Conservation (phyloP, 2,329 filamentous ascomycete genomes). For the Ophiostoma ulmi region DNA sequence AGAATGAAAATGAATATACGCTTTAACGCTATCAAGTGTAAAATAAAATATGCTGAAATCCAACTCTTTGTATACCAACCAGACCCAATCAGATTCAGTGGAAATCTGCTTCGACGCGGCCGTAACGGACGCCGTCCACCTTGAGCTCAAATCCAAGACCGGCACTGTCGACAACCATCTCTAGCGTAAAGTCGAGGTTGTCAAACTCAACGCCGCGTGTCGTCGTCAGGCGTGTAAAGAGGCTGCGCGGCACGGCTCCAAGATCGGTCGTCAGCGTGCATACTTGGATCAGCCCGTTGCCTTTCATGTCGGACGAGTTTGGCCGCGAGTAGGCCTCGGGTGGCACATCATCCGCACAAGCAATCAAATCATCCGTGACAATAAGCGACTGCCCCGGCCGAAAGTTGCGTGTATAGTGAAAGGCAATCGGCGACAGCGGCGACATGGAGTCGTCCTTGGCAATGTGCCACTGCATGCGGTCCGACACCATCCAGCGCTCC, state of each 20-base stretch:
- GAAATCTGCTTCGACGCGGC: constrained; percentile 72
- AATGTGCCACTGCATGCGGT: constrained; percentile 83
- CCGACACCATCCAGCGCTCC: constrained; percentile 78
- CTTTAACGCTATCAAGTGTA: neutral
- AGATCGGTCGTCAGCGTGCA: constrained; percentile 78
- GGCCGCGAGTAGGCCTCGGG: constrained; percentile 50
- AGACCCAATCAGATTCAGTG: constrained; percentile 43
- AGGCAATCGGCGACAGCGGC: constrained; percentile 67
- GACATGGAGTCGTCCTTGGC: constrained; percentile 73
- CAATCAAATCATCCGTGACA: constrained; percentile 75
- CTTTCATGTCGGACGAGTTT: neutral
- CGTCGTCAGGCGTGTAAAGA: constrained; percentile 72
- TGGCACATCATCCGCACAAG: constrained; percentile 64
- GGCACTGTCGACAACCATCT: constrained; percentile 77
- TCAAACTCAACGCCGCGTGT: constrained; percentile 77
- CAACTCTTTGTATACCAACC: neutral
- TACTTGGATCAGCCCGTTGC: constrained; percentile 58
- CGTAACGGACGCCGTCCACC: constrained; percentile 72
- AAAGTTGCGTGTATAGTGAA: constrained; percentile 84
- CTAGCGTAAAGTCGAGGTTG: constrained; percentile 74
- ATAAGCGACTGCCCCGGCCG: constrained; percentile 69
- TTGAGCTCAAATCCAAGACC: constrained; percentile 72
- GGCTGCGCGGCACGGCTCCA: constrained; percentile 64
- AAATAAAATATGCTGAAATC: neutral
- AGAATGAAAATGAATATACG: neutral